These are phyloP conservation scores for Aureobasidium sp. DNA, from an alignment of 2,329 filamentous ascomycete genomes.

Conservation along the genomic window DNA sequence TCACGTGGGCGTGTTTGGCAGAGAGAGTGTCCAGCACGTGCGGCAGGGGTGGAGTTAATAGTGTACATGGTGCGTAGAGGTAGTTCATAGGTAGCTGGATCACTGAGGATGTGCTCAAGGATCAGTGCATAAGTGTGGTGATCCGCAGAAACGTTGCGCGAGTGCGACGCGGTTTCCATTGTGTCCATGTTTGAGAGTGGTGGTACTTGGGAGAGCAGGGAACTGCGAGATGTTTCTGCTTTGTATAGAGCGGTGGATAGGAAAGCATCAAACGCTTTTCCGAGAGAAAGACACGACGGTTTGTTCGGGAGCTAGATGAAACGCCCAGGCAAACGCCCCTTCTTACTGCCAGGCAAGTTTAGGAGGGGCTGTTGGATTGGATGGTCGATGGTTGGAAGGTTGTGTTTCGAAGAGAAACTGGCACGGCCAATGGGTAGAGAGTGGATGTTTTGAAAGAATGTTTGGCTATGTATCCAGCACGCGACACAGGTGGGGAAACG, in stretches of 20 bases:
- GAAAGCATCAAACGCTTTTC: conserved; percentile 5
- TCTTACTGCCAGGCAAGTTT: neutral
- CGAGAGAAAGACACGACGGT: conserved; percentile 3
- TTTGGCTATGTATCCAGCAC: conserved; percentile 7
- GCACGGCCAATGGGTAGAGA: conserved; percentile 6
- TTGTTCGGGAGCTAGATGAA: neutral
- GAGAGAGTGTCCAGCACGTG: conserved; percentile 31
- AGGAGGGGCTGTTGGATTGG: neutral
- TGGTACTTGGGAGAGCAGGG: neutral
- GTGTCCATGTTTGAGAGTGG: conserved; percentile 1
- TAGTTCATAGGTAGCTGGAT: conserved; percentile 56
- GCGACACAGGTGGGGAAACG: neutral
- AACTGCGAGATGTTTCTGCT: conserved; percentile 1
- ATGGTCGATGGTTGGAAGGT: neutral
- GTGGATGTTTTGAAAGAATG: conserved; percentile 4
- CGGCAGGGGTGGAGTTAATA: conserved; percentile 46
- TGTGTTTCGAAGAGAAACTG: neutral
- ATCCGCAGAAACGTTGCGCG: conserved; percentile 27
- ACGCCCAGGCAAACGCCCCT: neutral
- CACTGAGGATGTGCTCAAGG: conserved; percentile 51
- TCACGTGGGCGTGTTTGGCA: neutral
- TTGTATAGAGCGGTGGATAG: neutral
- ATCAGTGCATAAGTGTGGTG: conserved; percentile 31
- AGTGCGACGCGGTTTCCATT: conserved; percentile 11
- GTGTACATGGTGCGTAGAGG: conserved; percentile 60